Evolutionary conservation across 768 basidiomycete species (phyloP), one percentile per base, ranked within the genome.

Genomic region (Roridomyces roridus): DNA sequence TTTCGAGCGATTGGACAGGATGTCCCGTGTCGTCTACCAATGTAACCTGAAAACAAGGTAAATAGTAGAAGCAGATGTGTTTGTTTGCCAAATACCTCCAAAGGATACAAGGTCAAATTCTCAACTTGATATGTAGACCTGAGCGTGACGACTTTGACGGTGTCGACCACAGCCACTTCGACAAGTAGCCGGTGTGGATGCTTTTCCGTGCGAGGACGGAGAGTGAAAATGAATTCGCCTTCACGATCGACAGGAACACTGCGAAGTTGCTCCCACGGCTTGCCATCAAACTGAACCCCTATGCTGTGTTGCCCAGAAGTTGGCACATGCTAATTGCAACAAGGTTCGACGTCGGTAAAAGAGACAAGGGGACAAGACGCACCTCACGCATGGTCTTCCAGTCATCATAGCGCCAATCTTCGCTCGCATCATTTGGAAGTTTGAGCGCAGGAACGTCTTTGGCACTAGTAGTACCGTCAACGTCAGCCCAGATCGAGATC

Each of bases 331-430:
- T 88, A 58, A 20, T 50, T 25, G 63, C 21, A 11, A 23, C 37
- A 14, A 36, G 54, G 20, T 35, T 55, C 14, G 55, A 41, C 60
- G 29, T 41, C 41, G 21, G 35, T 35, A 51, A 46, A 41, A 14
- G 24, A 20, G 43, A 2, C 48, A 1, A 10, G 5, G 7, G 21
- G 12, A 31, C 21, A 41, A 42, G 17, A 61, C 79, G 57, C 67
- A 94, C 95, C 78, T 99, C 97, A 68, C 97, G 86, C 78, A 92
- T 88, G 5, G 88, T 89, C 69, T 89, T 89, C 90, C 94, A 94
- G 67, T 98, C 96, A 68, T 98, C 95, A 66, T 98, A 98, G 51
- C 97, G 82, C 97, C 97, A 98, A 53, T 98, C 96, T 5, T 92
- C 77, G 8, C 80, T 85, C 65, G 92, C 82, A 34, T 90, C 89